Evolutionary conservation across 805 yeast species (phyloP).

Genomic region (Monosporozyma aerobia): DNA sequence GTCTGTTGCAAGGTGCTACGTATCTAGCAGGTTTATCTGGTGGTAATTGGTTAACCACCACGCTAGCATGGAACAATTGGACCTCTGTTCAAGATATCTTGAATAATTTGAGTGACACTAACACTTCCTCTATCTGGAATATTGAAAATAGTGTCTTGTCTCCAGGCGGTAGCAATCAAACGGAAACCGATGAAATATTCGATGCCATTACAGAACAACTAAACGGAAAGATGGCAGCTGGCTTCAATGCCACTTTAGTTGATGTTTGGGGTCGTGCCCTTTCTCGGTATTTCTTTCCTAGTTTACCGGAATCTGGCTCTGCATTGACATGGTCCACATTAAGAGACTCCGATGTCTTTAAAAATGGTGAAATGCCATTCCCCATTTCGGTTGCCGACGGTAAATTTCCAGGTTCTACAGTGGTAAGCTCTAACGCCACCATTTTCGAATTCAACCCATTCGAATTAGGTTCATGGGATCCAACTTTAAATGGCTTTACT

Average conservation of each 20-base stretch:
- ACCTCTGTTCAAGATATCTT: constrained; percentile 56
- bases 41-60: constrained; percentile 73
- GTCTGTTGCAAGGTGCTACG: constrained; percentile 59
- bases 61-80: constrained; percentile 63
- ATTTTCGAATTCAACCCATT: constrained; percentile 55
- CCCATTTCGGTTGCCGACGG: constrained; percentile 62
- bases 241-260: constrained; percentile 54
- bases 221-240: constrained; percentile 46
- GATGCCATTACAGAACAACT: constrained; percentile 44
- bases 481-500: constrained; percentile 54
- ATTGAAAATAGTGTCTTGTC: constrained; percentile 50
- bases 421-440: constrained; percentile 60
- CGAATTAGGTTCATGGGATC: constrained; percentile 86
- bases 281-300: constrained; percentile 62
- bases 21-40: constrained; percentile 77
- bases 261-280: constrained; percentile 77
- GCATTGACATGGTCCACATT: constrained; percentile 51
- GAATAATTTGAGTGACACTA: constrained; percentile 18
- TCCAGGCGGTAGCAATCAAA: constrained; percentile 53
- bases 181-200: constrained; percentile 44
- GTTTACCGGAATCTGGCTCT: constrained; percentile 50
- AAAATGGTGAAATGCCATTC: constrained; percentile 58
- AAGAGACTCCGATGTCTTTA: constrained; percentile 50
- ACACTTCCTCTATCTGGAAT: constrained; percentile 54
- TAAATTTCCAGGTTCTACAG: constrained; percentile 47